Evolutionary conservation across 768 basidiomycete species (phyloP), one percentile per base, ranked within the genome.

Genomic region (Lactarius akahatsu): DNA sequence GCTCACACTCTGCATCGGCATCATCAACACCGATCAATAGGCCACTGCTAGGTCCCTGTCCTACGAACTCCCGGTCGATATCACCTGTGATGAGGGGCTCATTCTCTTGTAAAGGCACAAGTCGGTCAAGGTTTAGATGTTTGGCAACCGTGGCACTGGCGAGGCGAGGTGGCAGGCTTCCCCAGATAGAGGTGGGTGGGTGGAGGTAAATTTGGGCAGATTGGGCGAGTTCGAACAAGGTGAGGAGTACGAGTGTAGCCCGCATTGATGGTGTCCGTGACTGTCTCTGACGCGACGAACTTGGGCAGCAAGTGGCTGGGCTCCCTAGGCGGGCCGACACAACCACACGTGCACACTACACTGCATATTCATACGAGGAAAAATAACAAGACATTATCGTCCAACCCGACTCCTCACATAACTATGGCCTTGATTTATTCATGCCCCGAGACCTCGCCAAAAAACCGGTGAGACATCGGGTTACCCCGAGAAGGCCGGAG

Each of bases 121-220:
- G 86, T 23, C 76, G 76, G 71, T 91, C 90, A 6, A 91, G 81
- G n/a, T 87, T 86, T 13, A 92, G 82, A 74, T 92, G 89, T 61
- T 82, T 84, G 23, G 89, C 83, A 38, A 92, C 78, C 7, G 80
- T 84, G 41, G 84, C 80, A 70, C 82, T 85, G 52, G 87, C 87
- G 59, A 59, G 7, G 13, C 59, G 59, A n/a, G 57, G 56, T 38
- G 62, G 54, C 32, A 64, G 26, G 4, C 18, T 40, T 23, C 50
- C 59, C 6, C 41, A 8, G 28, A 43, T 30, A 13, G 5, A 1
- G 34, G 66, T 34, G 6, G 34, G 57, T 36, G 70, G 69, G 28
- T 67, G 59, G 2, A 66, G 50, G 54, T 69, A 71, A 7, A 71
- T 52, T 47, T 69, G 59, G 13, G 69, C 59, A 34, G 70, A 70